Base-by-base conservation (phyloP, 495 filamentous ascomycete genomes). In the Friedmanniomyces endolithicus region DNA sequence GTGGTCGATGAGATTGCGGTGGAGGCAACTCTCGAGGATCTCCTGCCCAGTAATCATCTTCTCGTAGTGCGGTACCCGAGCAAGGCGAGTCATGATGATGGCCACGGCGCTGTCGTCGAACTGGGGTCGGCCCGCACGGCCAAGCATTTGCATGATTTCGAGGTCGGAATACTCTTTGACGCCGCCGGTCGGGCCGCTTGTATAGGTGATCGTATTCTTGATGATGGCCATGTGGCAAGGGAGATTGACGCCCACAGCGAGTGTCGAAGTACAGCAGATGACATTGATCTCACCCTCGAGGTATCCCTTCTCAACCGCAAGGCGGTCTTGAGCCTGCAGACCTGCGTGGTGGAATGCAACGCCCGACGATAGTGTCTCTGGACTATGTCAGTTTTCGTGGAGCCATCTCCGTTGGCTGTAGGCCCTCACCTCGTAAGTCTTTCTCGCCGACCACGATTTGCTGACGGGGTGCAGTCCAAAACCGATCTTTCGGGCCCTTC, bases 71-170 rank as follows among this genome's bases (percentile, higher is more conserved):
- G 71, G 50, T 6, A 80, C 81, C 27, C 87, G 86, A 19, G 82
- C 72, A 11, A 70, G 72, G 23, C 80, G 77, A 0, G 92, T 95
- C 69, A 98, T 78, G 49, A 98, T 94, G 23, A 95, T 83, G 11
- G 87, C 92, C 22, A 82, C 78, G 19, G 87, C 90, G 59, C 72
- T 88, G 46, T 85, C 75, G 57, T 95, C 92, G 59, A 94, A 98
- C 67, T 98, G 92, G 1, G 92, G 92, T 2, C 92, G 76, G 0
- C 92, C 92, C 34, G 92, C 90, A 48, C 92, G 83, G 22, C 92
- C 92, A 27, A 97, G 77, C 92, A 98, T 98, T 65, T 98, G 92
- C 87, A 95, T 96, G 56, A 98, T 78, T 60, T 98, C 92, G 17
- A 98, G 72, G 65, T 96, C 90, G 0, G 86, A 81, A 60, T 92